Base-by-base conservation (phyloP, 2,329 filamentous ascomycete genomes). In the Clonostachys byssicola region DNA sequence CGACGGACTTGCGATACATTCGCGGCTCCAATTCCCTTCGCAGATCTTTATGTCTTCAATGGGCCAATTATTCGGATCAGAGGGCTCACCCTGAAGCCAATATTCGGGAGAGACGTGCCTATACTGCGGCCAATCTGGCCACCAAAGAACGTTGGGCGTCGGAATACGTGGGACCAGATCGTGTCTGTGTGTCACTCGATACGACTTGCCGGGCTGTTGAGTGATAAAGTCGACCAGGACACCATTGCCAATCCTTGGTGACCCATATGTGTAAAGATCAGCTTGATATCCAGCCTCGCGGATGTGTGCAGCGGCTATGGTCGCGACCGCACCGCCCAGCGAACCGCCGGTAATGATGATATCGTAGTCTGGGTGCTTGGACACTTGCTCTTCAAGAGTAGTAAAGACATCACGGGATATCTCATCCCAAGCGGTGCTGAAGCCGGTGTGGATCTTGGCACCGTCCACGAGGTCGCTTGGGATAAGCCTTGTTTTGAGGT, bases 81-180 rank as follows among this genome's bases (percentile, higher is more conserved):
- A 58, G 6, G 67, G 59, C 36, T 39, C 36, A 5, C 36, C 36
- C 36, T 39, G 36, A 34, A 86, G 68, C 74, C 80, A 89, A 65
- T 83, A 88, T 70, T 90, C 87, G 2, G 85, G 84, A n/a, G 72
- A 78, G 14, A 80, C 77, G 62, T 89, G 86, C 34, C 75, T 67
- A 67, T 82, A 90, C 34, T 78, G 77, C 44, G 85, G 61, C 40
- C 77, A 45, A 48, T 80, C 63, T 7, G 14, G 14, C 12, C 12
- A 9, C 12, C 12, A 9, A 8, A 4, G 12, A 30, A 10, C 10
- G 9, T 4, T 10, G 23, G 23, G 23, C 10, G 83, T 78, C 2
- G 86, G 86, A 34, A 90, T 71, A 40, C 81, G 77, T 0, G 87
- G 83, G 3, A 90, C 78, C 1, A 83, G 81, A 60, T 91, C 87